Base-by-base conservation (phyloP, 805 yeast species). In the Yamadazyma philogaea region DNA sequence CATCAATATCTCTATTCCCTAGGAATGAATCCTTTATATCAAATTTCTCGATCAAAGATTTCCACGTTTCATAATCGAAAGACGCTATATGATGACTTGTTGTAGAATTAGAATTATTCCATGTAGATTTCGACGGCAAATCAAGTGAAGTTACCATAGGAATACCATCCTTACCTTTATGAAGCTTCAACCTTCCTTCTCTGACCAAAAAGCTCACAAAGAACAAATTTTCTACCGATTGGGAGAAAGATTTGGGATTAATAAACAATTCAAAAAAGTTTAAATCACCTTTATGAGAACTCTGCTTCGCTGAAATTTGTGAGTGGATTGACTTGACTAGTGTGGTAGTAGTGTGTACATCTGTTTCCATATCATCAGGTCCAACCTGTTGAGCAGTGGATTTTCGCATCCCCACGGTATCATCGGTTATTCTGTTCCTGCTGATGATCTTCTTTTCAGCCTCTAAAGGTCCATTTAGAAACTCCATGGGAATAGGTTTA, bases 211-310 rank as follows among this genome's bases (percentile, higher is more conserved):
- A 89, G 57, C 96, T 84, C 0, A 87, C 74, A 54, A 82, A 86
- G 54, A 90, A 90, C 53, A 91, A 63, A 56, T 87, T 88, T 59
- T 91, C 97, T 2, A 90, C 81, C 1, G 89, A 77, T 57, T 83
- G 89, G 1, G 84, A 70, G 60, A 83, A 90, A 6, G 91, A 82
- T 12, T 64, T 47, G 0, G 96, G 96, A 57, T 91, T 81, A 15
- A 90, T 67, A 39, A 87, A 75, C 51, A 85, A 82, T 47, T 72
- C 68, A 55, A 78, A 87, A 35, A 89, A 66, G 42, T 78, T 78
- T 7, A 88, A 69, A 0, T 60, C 61, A 0, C 63, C 65, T 3
- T 17, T 17, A 2, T 38, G 50, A 1, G 41, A 45, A 7, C 59
- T 56, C 33, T 63, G 66, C 16, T 50, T 56, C 6, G 49, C 42